These are phyloP conservation scores for Zostera marina DNA, from an alignment of 116 monocot genomes.

Conservation along the genomic window DNA sequence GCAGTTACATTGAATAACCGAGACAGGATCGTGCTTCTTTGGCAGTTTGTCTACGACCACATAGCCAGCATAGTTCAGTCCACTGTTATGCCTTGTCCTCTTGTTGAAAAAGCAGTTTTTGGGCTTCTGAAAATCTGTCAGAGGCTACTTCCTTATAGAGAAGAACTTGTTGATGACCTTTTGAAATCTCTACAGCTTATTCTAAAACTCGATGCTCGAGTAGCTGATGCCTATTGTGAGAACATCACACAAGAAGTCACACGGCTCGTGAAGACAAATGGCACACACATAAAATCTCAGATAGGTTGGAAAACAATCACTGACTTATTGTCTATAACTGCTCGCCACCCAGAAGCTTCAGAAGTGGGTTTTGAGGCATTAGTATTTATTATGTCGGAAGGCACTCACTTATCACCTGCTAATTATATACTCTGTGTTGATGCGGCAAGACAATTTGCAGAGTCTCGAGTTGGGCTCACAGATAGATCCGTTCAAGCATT, in stretches of 20 bases:
- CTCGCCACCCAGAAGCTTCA: slow-evolving; percentile 79
- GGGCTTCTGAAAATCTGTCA: slow-evolving; percentile 63
- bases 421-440: slow-evolving; percentile 57
- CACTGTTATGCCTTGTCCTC: slow-evolving; percentile 53
- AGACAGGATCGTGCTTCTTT: slow-evolving; percentile 55
- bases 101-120: slow-evolving; percentile 83
- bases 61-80: slow-evolving; percentile 67
- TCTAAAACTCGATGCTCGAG: slow-evolving; percentile 80
- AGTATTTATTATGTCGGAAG: slow-evolving; percentile 73
- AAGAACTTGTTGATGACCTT: slow-evolving; percentile 69
- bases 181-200: slow-evolving; percentile 60
- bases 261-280: slow-evolving; percentile 67
- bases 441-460: slow-evolving; percentile 68
- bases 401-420: slow-evolving; percentile 51
- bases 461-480: slow-evolving; percentile 40
- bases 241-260: slow-evolving; percentile 87
- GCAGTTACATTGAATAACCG: slow-evolving; percentile 62
- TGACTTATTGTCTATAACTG: slow-evolving; percentile 58
- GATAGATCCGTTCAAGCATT: slow-evolving; percentile 45
- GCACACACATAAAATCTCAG: slow-evolving; percentile 62
- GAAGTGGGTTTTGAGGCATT: slow-evolving; percentile 78
- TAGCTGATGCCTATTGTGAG: slow-evolving; percentile 92
- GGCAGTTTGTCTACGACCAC: slow-evolving; percentile 61
- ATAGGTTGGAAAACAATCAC: slow-evolving; percentile 68
- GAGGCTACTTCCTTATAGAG: slow-evolving; percentile 74